Percentiles rank a stretch among this genome's conserved stretches.
Evolutionary conservation across 768 basidiomycete genomes (phyloP).

Genomic region (Terana coerulea): DNA sequence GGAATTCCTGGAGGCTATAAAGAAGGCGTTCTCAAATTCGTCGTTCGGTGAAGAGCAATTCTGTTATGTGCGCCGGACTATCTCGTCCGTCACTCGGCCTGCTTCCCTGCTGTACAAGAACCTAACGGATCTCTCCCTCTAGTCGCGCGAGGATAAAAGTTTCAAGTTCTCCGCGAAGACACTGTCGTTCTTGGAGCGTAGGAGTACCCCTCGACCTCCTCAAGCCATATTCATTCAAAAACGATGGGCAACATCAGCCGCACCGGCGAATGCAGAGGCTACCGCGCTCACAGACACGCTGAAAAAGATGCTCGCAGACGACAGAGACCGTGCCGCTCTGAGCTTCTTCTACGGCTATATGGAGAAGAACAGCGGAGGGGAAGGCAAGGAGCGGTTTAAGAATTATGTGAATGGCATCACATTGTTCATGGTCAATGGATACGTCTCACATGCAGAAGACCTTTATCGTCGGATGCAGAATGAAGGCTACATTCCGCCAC

Average conservation of each 20-base stretch:
- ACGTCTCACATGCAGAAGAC: neutral
- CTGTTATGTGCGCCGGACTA: neutral
- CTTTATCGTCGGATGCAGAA: neutral
- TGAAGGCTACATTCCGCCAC: conserved; percentile 4
- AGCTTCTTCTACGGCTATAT: neutral
- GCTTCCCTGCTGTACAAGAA: neutral
- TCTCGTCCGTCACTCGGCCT: neutral
- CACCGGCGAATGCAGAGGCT: too few relatives aligned
- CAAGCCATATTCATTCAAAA: too few relatives aligned
- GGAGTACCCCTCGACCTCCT: too few relatives aligned
- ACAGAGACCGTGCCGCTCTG: neutral
- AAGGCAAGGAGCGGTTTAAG: neutral
- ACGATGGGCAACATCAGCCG: neutral
- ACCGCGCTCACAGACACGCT: neutral
- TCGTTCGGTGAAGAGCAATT: neutral
- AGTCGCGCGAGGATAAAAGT: neutral
- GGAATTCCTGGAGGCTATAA: neutral
- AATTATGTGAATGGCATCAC: neutral
- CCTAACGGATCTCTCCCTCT: neutral
- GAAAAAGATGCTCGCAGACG: neutral
- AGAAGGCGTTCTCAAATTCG: neutral
- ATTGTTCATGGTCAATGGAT: neutral
- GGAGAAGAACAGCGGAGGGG: neutral
- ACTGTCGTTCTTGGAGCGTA: too few relatives aligned
- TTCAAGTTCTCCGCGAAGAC: neutral